Percentiles rank a stretch among this genome's conserved stretches.
These are phyloP conservation scores for Tillandsia leiboldiana DNA, from an alignment of 176 grass and related monocot species.

Conservation along the genomic window DNA sequence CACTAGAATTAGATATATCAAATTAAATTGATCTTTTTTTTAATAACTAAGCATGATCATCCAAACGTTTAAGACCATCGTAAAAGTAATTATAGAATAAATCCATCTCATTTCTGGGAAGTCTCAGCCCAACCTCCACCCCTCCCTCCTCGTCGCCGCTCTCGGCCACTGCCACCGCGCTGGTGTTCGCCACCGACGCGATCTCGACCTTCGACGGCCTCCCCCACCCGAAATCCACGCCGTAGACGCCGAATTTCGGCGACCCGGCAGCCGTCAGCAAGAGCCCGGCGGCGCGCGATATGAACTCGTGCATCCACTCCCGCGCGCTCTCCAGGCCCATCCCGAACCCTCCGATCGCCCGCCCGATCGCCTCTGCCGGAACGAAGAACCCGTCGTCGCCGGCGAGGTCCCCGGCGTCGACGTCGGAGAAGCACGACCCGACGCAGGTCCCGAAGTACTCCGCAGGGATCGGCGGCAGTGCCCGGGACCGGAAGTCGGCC, in stretches of 20 bases:
- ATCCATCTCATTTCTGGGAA: no score
- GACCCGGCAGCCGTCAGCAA: background rate
- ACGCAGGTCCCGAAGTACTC: constrained; percentile 48
- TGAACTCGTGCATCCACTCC: constrained; percentile 1
- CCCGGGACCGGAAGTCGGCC: constrained; percentile 19
- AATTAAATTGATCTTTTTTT: no score
- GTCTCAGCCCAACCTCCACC: no score
- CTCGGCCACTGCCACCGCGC: no score
- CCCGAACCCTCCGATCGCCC: constrained; percentile 19
- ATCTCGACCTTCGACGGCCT: background rate
- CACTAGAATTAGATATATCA: no score
- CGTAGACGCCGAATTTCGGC: background rate
- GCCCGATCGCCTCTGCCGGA: constrained; percentile 16
- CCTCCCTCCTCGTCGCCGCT: no score
- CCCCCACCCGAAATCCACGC: background rate
- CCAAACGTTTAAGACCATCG: no score
- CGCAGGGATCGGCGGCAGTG: constrained; percentile 15
- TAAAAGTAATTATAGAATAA: no score
- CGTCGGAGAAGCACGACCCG: constrained; percentile 29
- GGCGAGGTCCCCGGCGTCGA: background rate
- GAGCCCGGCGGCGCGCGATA: background rate
- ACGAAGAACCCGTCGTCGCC: constrained; percentile 8
- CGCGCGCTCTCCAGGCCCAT: constrained; percentile 16
- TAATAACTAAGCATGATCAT: no score
- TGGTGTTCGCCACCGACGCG: no score